Evolutionary conservation across 2,329 filamentous ascomycete species (phyloP).

Genomic region (Aureobasidium melanogenum): DNA sequence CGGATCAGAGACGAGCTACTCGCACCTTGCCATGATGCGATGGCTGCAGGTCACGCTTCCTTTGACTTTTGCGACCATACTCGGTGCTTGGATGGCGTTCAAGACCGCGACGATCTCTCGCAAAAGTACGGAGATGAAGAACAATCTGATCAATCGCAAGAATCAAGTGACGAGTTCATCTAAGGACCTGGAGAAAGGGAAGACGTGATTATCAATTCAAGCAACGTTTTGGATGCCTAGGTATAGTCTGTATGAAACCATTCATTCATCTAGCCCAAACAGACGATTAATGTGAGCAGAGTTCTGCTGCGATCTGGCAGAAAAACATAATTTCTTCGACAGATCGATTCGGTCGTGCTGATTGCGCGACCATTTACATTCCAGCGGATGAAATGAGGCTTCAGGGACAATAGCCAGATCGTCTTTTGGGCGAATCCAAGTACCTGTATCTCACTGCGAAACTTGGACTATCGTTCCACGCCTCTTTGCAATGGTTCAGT

Average conservation of each 20-base stretch:
- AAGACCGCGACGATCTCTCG: constrained; percentile 12
- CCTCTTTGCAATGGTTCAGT: no score
- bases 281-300: no score
- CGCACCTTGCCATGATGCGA: constrained; percentile 22
- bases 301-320: no score
- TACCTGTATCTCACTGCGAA: no score
- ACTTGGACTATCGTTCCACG: no score
- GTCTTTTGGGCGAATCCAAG: neutral
- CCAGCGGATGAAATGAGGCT: no score
- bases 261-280: neutral
- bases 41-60: constrained; percentile 34
- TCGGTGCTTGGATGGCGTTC: constrained; percentile 17
- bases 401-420: neutral
- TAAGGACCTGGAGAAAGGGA: neutral
- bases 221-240: neutral
- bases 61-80: constrained; percentile 26
- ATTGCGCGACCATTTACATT: no score
- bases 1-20: constrained; percentile 21
- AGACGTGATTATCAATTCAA: neutral
- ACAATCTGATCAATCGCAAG: neutral
- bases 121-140: neutral
- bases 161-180: neutral
- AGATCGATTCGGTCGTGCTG: no score
- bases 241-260: neutral
- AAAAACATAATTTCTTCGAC: no score